These are phyloP conservation scores for Coccinonectria pachysandricola DNA, from an alignment of 2,329 filamentous ascomycete genomes.

Conservation along the genomic window DNA sequence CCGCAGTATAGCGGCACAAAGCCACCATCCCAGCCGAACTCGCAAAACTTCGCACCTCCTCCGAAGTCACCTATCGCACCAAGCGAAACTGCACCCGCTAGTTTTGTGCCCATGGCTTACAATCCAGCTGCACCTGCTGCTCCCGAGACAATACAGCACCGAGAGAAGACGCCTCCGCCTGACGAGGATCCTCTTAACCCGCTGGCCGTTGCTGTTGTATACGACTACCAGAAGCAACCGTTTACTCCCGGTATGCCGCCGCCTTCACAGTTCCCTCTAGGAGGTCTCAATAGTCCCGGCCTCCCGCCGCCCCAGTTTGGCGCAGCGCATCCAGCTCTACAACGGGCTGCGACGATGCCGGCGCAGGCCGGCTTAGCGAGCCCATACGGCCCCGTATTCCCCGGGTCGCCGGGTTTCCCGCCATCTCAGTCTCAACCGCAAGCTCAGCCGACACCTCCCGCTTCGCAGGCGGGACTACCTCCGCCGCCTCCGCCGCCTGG, in stretches of 20 bases:
- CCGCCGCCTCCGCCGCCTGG: constrained; percentile 32
- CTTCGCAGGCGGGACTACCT: constrained; percentile 27
- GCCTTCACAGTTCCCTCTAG: constrained; percentile 33
- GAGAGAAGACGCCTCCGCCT: constrained; percentile 73
- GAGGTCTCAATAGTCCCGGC: constrained; percentile 30
- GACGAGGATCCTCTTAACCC: constrained; percentile 52
- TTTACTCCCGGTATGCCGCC: constrained; percentile 44
- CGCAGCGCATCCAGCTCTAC: constrained; percentile 32
- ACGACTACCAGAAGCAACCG: constrained; percentile 43
- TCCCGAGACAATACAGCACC: constrained; percentile 58
- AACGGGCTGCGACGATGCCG: constrained; percentile 41
- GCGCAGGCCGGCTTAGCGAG: constrained; percentile 29
- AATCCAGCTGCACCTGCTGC: constrained; percentile 71
- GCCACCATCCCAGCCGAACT: constrained; percentile 8
- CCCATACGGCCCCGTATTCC: constrained; percentile 36
- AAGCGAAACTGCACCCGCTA: constrained; percentile 23
- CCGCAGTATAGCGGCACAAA: constrained; percentile 32
- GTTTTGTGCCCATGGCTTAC: constrained; percentile 58
- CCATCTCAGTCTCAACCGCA: constrained; percentile 21
- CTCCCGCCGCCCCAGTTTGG: constrained; percentile 34
- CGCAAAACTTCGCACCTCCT: constrained; percentile 13
- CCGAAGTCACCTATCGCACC: constrained; percentile 12
- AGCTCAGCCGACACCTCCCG: constrained; percentile 23
- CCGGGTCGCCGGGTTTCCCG: constrained; percentile 34
- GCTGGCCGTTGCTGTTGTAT: constrained; percentile 44